phyloP scores from a whole-genome alignment of 2,329 filamentous ascomycete genomes.

The Aspergillus ibericus region DNA sequence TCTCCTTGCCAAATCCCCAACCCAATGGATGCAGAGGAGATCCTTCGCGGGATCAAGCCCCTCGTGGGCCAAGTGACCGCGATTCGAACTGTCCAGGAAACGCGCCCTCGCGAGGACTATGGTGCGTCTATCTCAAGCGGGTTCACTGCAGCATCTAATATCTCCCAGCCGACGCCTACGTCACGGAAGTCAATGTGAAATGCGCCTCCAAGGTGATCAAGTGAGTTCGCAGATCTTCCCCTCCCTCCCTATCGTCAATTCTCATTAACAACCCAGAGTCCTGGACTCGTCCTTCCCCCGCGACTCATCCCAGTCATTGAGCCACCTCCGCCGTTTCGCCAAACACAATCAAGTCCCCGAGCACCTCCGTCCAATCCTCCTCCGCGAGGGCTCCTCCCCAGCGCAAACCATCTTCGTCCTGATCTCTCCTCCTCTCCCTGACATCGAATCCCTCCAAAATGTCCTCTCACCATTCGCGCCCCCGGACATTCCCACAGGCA shows the following conservation, averaged over 20 bases:
- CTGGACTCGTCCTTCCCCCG: constrained; percentile 40
- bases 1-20: neutral
- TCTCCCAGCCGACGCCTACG: constrained; percentile 43
- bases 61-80: constrained; percentile 38
- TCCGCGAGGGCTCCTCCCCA: constrained; percentile 18
- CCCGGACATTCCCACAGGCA: constrained; percentile 6
- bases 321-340: constrained; percentile 45
- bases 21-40: constrained; percentile 25
- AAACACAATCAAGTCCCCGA: constrained; percentile 38
- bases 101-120: constrained; percentile 40
- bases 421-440: constrained; percentile 43
- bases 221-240: constrained; percentile 25
- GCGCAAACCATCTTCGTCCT: constrained; percentile 43
- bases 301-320: constrained; percentile 32
- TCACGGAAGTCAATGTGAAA: constrained; percentile 47
- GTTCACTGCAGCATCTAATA: constrained; percentile 4
- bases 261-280: constrained; percentile 27
- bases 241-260: neutral
- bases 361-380: constrained; percentile 24
- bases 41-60: constrained; percentile 30
- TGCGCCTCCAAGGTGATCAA: constrained; percentile 46
- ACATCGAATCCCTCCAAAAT: constrained; percentile 32
- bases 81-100: constrained; percentile 47
- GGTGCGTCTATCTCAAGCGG: constrained; percentile 29
- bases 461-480: constrained; percentile 41